Evolutionary conservation across 441 rosid species (phyloP).

Genomic region (Arabidopsis lyrata): DNA sequence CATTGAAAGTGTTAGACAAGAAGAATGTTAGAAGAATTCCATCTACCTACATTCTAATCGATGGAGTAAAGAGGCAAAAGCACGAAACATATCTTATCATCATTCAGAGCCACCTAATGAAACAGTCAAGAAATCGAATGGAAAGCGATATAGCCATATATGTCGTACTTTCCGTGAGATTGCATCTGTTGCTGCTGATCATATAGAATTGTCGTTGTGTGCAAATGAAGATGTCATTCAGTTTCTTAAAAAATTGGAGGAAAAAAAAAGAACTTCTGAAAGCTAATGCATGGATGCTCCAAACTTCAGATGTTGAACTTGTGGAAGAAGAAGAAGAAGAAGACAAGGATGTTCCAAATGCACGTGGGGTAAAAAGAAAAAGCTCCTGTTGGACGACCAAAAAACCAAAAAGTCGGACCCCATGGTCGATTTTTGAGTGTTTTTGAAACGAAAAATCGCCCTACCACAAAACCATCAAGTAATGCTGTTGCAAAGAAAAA

Average conservation of each 20-base stretch:
- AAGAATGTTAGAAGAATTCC: background rate
- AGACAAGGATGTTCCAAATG: too few relatives aligned
- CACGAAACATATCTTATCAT: background rate
- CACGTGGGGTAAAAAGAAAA: too few relatives aligned
- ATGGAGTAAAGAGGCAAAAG: background rate
- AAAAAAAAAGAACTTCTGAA: background rate
- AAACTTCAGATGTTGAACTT: background rate
- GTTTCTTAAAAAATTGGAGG: background rate
- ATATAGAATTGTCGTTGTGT: background rate
- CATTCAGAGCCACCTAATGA: background rate
- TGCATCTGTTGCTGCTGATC: constrained; percentile 1
- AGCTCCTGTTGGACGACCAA: too few relatives aligned
- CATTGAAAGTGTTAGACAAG: background rate
- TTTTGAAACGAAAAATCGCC: too few relatives aligned
- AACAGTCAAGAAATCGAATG: background rate
- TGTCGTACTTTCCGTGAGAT: background rate
- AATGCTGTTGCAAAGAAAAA: too few relatives aligned
- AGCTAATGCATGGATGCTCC: too few relatives aligned
- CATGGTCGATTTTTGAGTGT: too few relatives aligned
- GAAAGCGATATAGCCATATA: background rate
- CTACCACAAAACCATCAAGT: too few relatives aligned
- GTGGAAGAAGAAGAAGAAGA: too few relatives aligned
- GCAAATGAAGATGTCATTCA: background rate
- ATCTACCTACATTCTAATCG: background rate
- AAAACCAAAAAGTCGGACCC: too few relatives aligned